These are phyloP conservation scores for Curvularia eragrostidis DNA, from an alignment of 2,329 filamentous ascomycete genomes.

Conservation along the genomic window DNA sequence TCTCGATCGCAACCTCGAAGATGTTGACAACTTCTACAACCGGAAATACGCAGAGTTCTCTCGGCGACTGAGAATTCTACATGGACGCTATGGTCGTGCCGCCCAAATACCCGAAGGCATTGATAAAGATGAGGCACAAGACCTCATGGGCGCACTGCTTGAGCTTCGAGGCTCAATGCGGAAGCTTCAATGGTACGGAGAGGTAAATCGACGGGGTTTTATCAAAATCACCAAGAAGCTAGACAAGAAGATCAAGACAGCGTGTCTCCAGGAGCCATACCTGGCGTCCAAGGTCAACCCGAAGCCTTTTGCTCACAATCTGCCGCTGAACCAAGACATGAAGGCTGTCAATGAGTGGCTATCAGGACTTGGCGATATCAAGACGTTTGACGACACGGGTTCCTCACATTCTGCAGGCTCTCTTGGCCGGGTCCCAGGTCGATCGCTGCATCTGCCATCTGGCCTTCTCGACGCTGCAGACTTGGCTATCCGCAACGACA, in stretches of 20 bases:
- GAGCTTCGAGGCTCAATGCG: constrained; percentile 86
- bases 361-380: constrained; percentile 77
- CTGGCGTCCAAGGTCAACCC: constrained; percentile 90
- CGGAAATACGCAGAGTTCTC: constrained; percentile 88
- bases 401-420: constrained; percentile 74
- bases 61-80: constrained; percentile 82
- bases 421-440: constrained; percentile 76
- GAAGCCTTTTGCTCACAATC: constrained; percentile 82
- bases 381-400: constrained; percentile 74
- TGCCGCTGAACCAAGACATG: constrained; percentile 64
- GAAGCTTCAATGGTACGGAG: constrained; percentile 96
- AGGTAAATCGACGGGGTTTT: constrained; percentile 94
- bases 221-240: constrained; percentile 99
- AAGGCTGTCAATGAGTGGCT: constrained; percentile 89
- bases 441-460: constrained; percentile 74
- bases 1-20: constrained; percentile 95
- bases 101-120: constrained; percentile 73
- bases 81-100: constrained; percentile 83
- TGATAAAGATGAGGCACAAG: constrained; percentile 88
- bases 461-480: constrained; percentile 75
- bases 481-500: constrained; percentile 72
- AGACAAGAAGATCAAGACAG: constrained; percentile 87
- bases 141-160: constrained; percentile 86
- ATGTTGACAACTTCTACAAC: constrained; percentile 96
- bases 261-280: constrained; percentile 82